Base-by-base conservation (phyloP, 768 basidiomycete species). In the Termitomyces sp. region DNA sequence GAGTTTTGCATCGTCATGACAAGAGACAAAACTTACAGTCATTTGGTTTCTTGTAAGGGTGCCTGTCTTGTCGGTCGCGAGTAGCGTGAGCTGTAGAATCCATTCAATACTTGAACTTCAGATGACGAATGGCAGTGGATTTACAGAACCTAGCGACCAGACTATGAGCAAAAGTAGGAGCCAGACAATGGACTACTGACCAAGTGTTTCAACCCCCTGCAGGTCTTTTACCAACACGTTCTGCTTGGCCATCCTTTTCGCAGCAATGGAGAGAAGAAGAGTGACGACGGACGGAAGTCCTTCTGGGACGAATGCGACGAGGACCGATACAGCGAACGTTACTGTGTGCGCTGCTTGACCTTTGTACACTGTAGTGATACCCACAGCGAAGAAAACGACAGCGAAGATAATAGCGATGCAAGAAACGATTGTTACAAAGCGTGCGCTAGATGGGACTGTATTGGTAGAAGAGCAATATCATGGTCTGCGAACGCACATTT, bases 61-160 rank as follows among this genome's bases (percentile, higher is more conserved):
- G 11, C 86, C 86, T 1, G 86, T 87, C 67, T 87, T 87, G 64
- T 87, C 86, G 9, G 86, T 86, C 5, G 86, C 86, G 12, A 87
- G 70, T 11, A 86, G 73, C 0, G 85, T 87, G 21, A 86, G 69
- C 81, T 83, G 59, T n/a, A 46, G 47, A 15, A 44, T n/a, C 47
- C 63, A 47, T 66, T 61, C 31, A 56, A 55, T 19, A 42, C 30
- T 1, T 19, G 10, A 44, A 31, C 46, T 41, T 23, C 11, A 12
- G 37, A 47, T 4, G 14, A 60, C 12, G 15, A 45, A 46, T 9
- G 45, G 28, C 10, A 15, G 28, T 30, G 8, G 6, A 59, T 57
- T 68, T 64, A 78, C 76, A 59, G 76, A 78, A 50, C 76, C 76
- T 76, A 50, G 3, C 26, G 23, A 38, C 21, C 23, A 9, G 33